These are phyloP conservation scores for Diaporthe ilicicola DNA, from an alignment of 2,329 filamentous ascomycete species.

Conservation along the genomic window DNA sequence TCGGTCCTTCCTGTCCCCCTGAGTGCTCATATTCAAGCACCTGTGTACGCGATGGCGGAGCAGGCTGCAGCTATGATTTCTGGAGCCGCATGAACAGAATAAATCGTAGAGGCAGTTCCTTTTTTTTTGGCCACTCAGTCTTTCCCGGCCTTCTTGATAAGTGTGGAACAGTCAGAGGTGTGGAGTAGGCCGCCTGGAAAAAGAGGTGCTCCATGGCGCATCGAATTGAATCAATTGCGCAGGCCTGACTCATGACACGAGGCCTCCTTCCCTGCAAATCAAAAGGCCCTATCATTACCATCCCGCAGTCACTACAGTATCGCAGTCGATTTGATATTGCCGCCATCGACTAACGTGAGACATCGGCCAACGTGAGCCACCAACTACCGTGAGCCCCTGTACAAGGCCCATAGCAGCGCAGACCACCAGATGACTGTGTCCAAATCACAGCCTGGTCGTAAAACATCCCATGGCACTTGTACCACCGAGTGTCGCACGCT, in stretches of 20 bases:
- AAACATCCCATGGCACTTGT: no score
- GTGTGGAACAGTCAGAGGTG: not conserved
- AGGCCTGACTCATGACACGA: no score
- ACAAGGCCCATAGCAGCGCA: not conserved
- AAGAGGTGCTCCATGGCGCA: not conserved
- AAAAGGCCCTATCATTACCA: no score
- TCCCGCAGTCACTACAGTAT: not conserved
- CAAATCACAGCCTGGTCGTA: not conserved
- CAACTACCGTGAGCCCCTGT: no score
- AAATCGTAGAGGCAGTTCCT: not conserved
- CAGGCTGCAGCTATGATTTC: constrained; percentile 22
- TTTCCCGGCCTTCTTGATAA: not conserved
- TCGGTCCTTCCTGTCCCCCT: constrained; percentile 44
- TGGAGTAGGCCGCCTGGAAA: not conserved
- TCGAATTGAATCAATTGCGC: no score
- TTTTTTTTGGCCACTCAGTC: not conserved
- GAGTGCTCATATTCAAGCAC: constrained; percentile 27
- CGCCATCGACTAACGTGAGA: not conserved
- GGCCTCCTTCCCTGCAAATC: no score
- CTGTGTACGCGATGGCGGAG: constrained; percentile 21
- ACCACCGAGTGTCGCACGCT: not conserved
- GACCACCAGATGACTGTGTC: not conserved
- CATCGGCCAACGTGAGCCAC: not conserved
- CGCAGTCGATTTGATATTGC: not conserved
- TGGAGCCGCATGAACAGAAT: not conserved